A percentile compares a stretch with the other conserved stretches of the same genome.
Evolutionary conservation across 192 early-diverging fungal genomes (phyloP).

Genomic region (Allomyces macrogynus): DNA sequence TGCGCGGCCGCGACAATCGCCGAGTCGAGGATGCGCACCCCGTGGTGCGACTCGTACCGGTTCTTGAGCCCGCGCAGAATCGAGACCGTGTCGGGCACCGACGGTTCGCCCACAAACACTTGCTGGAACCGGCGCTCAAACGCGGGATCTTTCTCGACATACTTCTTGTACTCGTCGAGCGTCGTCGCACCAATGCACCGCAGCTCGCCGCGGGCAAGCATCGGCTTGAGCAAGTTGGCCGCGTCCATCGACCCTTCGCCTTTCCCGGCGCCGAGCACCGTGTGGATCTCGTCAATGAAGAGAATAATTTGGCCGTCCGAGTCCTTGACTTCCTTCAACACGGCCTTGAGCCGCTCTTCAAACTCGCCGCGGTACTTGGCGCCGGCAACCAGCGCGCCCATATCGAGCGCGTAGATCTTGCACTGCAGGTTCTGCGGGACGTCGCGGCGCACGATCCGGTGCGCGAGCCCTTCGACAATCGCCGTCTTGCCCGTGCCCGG

Average conservation of each 20-base stretch:
- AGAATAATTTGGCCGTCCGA: slow-evolving; percentile 73
- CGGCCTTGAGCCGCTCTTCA: slow-evolving; percentile 88
- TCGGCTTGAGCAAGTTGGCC: slow-evolving; percentile 91
- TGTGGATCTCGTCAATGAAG: slow-evolving; percentile 96
- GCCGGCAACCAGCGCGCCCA: slow-evolving; percentile 83
- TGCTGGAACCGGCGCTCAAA: slow-evolving; percentile 65
- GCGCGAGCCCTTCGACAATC: slow-evolving; percentile 82
- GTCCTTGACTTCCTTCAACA: slow-evolving; percentile 86
- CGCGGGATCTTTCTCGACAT: slow-evolving; percentile 71
- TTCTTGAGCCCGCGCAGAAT: slow-evolving; percentile 63
- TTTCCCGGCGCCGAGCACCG: slow-evolving; percentile 83
- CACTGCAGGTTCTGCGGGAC: slow-evolving; percentile 70
- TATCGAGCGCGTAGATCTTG: slow-evolving; percentile 77
- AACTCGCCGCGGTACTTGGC: slow-evolving; percentile 96
- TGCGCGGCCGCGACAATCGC: slow-evolving; percentile 54
- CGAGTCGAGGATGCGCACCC: slow-evolving; percentile 44
- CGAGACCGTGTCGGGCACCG: slow-evolving; percentile 51
- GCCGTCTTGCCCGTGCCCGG: slow-evolving; percentile 55
- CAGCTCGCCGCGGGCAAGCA: slow-evolving; percentile 92
- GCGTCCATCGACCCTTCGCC: slow-evolving; percentile 84
- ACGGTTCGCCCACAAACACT: slow-evolving; percentile 50
- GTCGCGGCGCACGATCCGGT: slow-evolving; percentile 79
- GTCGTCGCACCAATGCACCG: slow-evolving; percentile 94
- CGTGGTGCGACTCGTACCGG: slow-evolving; percentile 57
- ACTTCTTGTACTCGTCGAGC: slow-evolving; percentile 79